Percentiles rank a stretch among this genome's conserved stretches.
Conservation (phyloP, 2,329 filamentous ascomycete genomes). For the Cladosporium oxysporum region DNA sequence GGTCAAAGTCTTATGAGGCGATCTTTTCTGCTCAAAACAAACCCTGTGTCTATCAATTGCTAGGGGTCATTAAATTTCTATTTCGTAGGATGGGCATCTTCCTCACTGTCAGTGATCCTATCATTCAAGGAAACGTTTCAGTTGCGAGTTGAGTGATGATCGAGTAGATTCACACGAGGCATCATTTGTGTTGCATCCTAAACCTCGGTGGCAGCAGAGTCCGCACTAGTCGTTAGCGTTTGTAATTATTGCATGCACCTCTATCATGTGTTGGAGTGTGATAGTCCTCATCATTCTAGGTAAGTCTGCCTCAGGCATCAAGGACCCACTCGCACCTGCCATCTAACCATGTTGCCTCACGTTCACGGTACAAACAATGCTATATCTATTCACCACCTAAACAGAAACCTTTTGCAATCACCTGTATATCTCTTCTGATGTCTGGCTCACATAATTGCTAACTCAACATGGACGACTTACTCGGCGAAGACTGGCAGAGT, state of each 20-base stretch:
- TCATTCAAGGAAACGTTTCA: no score
- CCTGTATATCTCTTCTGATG: not conserved
- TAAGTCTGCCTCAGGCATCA: not conserved
- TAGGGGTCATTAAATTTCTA: no score
- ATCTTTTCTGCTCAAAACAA: no score
- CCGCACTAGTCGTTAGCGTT: not conserved
- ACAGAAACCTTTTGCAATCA: not conserved
- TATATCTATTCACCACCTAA: not conserved
- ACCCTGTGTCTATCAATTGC: no score
- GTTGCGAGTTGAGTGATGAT: no score
- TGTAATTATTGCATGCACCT: not conserved
- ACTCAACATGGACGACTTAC: slow-evolving; percentile 49
- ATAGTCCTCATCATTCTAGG: not conserved
- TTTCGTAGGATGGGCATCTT: no score
- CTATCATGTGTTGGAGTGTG: not conserved
- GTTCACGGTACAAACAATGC: not conserved
- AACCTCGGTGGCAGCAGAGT: not conserved
- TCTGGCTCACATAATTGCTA: not conserved
- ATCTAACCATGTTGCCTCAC: not conserved
- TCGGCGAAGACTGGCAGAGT: slow-evolving; percentile 50
- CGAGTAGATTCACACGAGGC: no score
- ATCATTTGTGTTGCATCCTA: not conserved
- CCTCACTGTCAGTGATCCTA: no score
- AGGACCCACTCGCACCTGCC: not conserved
- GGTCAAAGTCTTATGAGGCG: no score